These are phyloP conservation scores for Cocos nucifera DNA, from an alignment of 176 grass and related monocot species.

Conservation along the genomic window DNA sequence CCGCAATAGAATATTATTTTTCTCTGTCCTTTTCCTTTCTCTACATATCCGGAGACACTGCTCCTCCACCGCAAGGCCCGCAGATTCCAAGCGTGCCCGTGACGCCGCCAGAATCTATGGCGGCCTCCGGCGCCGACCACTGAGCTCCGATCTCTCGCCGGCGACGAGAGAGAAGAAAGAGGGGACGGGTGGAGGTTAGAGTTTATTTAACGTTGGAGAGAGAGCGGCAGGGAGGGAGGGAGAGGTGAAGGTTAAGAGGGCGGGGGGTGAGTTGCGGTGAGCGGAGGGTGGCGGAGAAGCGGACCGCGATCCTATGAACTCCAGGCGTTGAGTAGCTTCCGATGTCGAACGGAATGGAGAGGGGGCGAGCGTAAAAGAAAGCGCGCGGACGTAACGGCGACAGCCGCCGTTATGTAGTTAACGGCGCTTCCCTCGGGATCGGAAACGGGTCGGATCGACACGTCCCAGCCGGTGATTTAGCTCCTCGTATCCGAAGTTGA, in stretches of 20 bases:
- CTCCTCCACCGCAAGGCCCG: too few species aligned
- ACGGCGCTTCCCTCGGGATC: not conserved
- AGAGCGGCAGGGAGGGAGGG: not conserved
- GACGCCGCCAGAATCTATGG: too few species aligned
- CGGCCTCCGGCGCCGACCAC: too few species aligned
- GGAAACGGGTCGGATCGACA: not conserved
- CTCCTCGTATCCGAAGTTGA: too few species aligned
- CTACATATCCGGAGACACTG: too few species aligned
- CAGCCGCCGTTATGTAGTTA: not conserved
- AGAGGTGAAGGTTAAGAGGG: too few species aligned
- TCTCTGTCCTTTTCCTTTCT: not conserved
- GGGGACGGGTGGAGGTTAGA: not conserved
- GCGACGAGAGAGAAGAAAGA: not conserved
- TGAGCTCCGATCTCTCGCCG: too few species aligned
- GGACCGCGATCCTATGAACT: too few species aligned
- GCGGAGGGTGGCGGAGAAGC: not conserved
- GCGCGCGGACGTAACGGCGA: not conserved
- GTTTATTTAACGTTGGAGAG: not conserved
- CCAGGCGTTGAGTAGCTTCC: too few species aligned
- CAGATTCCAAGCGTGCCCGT: too few species aligned
- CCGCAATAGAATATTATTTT: too few species aligned
- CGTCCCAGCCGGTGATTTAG: too few species aligned
- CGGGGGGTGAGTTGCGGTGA: constrained; percentile 6
- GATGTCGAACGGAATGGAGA: not conserved
- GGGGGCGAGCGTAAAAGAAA: not conserved